These are phyloP conservation scores for Calonectria pseudoreteaudii DNA, from an alignment of 2,329 filamentous ascomycete species.

Conservation along the genomic window DNA sequence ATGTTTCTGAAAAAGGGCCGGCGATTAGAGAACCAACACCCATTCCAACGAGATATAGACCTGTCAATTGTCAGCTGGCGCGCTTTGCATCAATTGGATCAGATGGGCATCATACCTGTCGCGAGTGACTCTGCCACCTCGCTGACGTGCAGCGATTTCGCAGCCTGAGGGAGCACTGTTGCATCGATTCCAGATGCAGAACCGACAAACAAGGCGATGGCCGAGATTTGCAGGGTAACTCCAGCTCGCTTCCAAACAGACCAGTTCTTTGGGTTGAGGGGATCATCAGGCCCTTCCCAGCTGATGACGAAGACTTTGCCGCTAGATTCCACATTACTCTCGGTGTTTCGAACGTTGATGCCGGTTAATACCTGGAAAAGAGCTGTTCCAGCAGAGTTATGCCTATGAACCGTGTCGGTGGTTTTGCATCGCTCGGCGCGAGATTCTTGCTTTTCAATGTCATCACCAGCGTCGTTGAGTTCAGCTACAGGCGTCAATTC, in stretches of 20 bases:
- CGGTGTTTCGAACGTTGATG: slow-evolving; percentile 44
- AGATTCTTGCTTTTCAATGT: neutral
- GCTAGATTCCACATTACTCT: slow-evolving; percentile 37
- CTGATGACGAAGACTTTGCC: slow-evolving; percentile 48
- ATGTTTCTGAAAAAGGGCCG: slow-evolving; percentile 54
- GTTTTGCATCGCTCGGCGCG: slow-evolving; percentile 16
- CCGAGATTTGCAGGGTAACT: slow-evolving; percentile 55
- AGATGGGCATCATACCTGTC: slow-evolving; percentile 47
- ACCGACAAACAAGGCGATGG: slow-evolving; percentile 63
- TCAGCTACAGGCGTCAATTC: neutral
- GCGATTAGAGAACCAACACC: slow-evolving; percentile 50
- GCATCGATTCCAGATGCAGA: slow-evolving; percentile 66
- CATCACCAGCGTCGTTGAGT: neutral
- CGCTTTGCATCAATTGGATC: neutral
- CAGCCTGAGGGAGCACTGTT: slow-evolving; percentile 58
- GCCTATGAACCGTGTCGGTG: slow-evolving; percentile 22
- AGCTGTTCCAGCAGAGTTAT: slow-evolving; percentile 26
- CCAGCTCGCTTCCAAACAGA: slow-evolving; percentile 49
- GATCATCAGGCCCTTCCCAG: slow-evolving; percentile 51
- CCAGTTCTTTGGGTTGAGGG: slow-evolving; percentile 60
- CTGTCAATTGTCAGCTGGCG: neutral
- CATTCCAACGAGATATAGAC: slow-evolving; percentile 51
- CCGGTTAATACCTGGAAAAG: slow-evolving; percentile 47
- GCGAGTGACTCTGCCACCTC: slow-evolving; percentile 63
- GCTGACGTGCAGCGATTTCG: slow-evolving; percentile 58